These are phyloP conservation scores for bread wheat (Triticum aestivum) DNA, from an alignment of 176 grass and related monocot species.

Conservation along the genomic window IWGSC_CS_RefSeq_v2.1 NC_057798.1:702548147-702548646, in stretches of 20 bases:
- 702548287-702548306: slow-evolving; percentile 17
- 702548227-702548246: neutral
- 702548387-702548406: neutral
- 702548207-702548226: slow-evolving; percentile 44
- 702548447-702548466: neutral
- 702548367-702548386: neutral
- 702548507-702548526: neutral
- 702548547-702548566: neutral
- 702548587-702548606: neutral
- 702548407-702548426: neutral
- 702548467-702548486: neutral
- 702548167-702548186: slow-evolving; percentile 11
- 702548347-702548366: neutral
- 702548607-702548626: neutral
- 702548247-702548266: slow-evolving; percentile 14
- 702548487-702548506: neutral
- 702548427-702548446: neutral
- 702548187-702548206: slow-evolving; percentile 56
- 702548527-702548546: neutral
- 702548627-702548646: neutral
- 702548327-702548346: neutral
- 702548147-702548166: slow-evolving; percentile 24
- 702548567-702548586: neutral
- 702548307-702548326: neutral
- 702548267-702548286: neutral